These are phyloP conservation scores for Eucommia ulmoides DNA, from an alignment of 257 asterid genomes.

Conservation along the genomic window DNA sequence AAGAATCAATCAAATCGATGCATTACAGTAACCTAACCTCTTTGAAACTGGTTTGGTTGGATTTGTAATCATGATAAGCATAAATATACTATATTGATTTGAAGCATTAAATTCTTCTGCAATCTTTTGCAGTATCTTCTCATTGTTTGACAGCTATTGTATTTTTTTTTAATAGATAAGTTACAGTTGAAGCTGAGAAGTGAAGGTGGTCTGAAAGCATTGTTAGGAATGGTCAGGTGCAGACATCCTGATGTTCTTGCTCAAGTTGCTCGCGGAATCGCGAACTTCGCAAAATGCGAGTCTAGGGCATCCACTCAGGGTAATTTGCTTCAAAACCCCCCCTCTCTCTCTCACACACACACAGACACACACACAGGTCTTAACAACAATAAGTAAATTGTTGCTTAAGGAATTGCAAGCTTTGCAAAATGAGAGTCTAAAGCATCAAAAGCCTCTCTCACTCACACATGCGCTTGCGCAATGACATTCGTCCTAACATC, in stretches of 20 bases:
- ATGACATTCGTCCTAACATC: too few species aligned
- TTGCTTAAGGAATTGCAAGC: slow-evolving; percentile 85
- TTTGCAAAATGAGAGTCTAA: slow-evolving; percentile 91
- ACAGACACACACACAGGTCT: too few species aligned
- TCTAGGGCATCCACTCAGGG: slow-evolving; percentile 73
- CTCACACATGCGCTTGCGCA: background rate
- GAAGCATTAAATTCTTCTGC: too few species aligned
- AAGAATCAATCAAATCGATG: too few species aligned
- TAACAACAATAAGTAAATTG: too few species aligned
- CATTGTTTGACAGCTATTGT: too few species aligned
- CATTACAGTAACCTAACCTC: too few species aligned
- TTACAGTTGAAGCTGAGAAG: slow-evolving; percentile 44
- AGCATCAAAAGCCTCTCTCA: slow-evolving; percentile 14
- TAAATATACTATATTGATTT: too few species aligned
- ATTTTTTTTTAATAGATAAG: too few species aligned
- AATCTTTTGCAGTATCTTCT: too few species aligned
- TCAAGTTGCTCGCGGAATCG: slow-evolving; percentile 89
- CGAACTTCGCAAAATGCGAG: slow-evolving; percentile 89
- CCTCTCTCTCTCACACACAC: background rate
- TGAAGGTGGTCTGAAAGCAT: slow-evolving; percentile 72
- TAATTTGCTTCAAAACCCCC: slow-evolving; percentile 7
- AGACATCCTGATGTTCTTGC: slow-evolving; percentile 87
- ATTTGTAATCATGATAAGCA: too few species aligned
- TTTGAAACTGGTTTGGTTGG: too few species aligned
- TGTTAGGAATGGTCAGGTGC: slow-evolving; percentile 68